Conservation (phyloP, 2,329 filamentous ascomycete species). For the Metarhizium anisopliae region DNA sequence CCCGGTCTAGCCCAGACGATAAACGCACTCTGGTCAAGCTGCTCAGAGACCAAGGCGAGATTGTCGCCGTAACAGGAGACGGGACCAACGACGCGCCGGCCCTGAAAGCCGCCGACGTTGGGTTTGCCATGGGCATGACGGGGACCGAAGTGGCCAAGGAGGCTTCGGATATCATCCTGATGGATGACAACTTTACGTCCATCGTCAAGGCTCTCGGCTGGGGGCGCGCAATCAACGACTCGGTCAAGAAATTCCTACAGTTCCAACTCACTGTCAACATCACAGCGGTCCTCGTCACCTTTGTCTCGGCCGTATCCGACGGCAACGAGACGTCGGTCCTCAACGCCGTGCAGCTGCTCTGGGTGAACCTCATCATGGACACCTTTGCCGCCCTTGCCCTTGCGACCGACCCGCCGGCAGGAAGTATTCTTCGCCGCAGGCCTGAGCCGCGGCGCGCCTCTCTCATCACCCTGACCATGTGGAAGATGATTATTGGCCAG, state of each 20-base stretch:
- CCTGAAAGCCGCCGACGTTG: constrained; percentile 55
- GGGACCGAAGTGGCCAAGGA: constrained; percentile 65
- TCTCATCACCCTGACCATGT: constrained; percentile 57
- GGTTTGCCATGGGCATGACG: constrained; percentile 59
- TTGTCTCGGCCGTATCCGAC: constrained; percentile 52
- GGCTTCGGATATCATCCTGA: constrained; percentile 56
- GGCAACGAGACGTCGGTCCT: constrained; percentile 46
- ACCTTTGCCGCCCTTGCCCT: constrained; percentile 58
- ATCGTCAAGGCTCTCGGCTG: constrained; percentile 59
- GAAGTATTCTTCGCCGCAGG: constrained; percentile 45
- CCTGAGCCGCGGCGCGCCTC: constrained; percentile 55
- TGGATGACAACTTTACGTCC: constrained; percentile 58
- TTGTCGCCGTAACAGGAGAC: constrained; percentile 56
- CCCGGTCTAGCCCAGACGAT: constrained; percentile 50
- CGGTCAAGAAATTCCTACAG: constrained; percentile 61
- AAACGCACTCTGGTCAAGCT: constrained; percentile 46
- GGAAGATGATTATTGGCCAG: constrained; percentile 58
- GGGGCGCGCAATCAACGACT: constrained; percentile 59
- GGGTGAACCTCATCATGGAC: constrained; percentile 65
- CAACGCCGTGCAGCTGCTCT: constrained; percentile 57
- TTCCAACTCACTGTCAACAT: constrained; percentile 65
- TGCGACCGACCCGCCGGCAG: constrained; percentile 52
- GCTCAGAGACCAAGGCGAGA: constrained; percentile 44
- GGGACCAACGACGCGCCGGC: constrained; percentile 59
- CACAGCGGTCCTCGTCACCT: constrained; percentile 57